Percentiles rank a stretch among this genome's conserved stretches.
Evolutionary conservation across 768 basidiomycete genomes (phyloP).

Genomic region (Lactifluus piperatus): DNA sequence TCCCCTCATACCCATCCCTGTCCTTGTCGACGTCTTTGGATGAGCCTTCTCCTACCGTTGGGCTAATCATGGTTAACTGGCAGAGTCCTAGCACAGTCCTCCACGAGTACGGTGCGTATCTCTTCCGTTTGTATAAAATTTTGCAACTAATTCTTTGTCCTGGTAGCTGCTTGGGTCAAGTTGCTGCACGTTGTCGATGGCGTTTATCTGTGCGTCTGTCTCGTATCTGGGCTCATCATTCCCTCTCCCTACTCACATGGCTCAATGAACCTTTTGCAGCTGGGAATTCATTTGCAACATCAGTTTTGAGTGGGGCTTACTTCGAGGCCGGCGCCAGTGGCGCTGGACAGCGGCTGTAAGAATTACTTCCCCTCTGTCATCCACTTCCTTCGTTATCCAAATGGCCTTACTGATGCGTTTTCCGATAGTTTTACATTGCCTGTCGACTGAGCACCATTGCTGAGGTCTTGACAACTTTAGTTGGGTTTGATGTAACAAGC

Average conservation of each 20-base stretch:
- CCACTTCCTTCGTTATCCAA: not conserved
- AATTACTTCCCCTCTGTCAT: not conserved
- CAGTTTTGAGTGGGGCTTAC: constrained; percentile 13
- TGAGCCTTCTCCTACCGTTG: not conserved
- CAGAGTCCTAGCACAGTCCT: constrained; percentile 3
- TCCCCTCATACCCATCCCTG: no score
- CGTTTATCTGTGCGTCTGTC: constrained; percentile 15
- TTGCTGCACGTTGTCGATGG: constrained; percentile 17
- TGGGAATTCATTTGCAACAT: constrained; percentile 18
- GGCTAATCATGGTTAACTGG: constrained; percentile 16
- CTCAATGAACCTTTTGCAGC: not conserved
- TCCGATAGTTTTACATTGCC: constrained; percentile 13
- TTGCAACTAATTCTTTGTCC: no score
- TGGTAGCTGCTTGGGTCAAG: constrained; percentile 13
- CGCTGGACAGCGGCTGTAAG: constrained; percentile 14
- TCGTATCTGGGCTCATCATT: not conserved
- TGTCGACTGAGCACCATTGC: constrained; percentile 5
- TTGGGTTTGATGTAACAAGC: constrained; percentile 7
- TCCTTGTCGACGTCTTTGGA: not conserved
- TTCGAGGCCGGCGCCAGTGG: constrained; percentile 12
- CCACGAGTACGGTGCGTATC: constrained; percentile 1
- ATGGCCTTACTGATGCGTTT: not conserved
- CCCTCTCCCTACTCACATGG: not conserved
- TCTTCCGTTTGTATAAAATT: not conserved
- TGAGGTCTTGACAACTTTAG: not conserved